Evolutionary conservation across 2,329 filamentous ascomycete species (phyloP), one percentile per base, ranked within the genome.

Genomic region (Pseudophaeomoniella oleicola): DNA sequence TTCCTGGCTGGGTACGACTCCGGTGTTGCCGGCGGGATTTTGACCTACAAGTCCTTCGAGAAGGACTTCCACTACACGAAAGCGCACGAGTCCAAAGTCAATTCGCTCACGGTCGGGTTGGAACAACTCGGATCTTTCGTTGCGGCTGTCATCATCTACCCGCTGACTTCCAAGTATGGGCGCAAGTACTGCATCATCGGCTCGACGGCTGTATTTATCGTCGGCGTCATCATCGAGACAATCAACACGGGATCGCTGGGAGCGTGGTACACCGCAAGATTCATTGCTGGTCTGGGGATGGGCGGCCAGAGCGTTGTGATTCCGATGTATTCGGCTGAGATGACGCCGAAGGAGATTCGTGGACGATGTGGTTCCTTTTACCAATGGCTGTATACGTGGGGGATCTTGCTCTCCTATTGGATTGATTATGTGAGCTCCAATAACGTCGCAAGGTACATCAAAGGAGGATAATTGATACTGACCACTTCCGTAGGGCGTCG

Each of bases 401-500:
- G 67, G 1, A 70, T 71, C 36, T 63, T 69, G 32, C 53, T 58
- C 0, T 66, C 63, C 3, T 72, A 71, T 48, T 71, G 67, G 64
- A 56, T 71, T 31, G 66, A 71, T 48, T 71, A 69, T 37, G 65
- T 56, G 12, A 60, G 64, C 4, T 45, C 52, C 2, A 49, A 50
- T 19, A 45, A 53, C 37, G 51, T 62, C 32, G 38, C 46, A 3
- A 39, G n/a, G n/a, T n/a, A n/a, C n/a, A n/a, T n/a, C n/a, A 45
- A 27, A n/a, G 9, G 22, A 27, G n/a, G 22, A 27, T 9, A 27
- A 6, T 27, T 27, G 22, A 9, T 27, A 27, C 22, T 27, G n/a
- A 27, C 22, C 22, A 27, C 22, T n/a, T 9, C 6, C n/a, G n/a
- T n/a, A 27, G 22, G 22, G 22, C n/a, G 22, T 27, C 22, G 22